Evolutionary conservation across 495 filamentous ascomycete genomes (phyloP).

Genomic region (Trichoderma erinaceum): DNA sequence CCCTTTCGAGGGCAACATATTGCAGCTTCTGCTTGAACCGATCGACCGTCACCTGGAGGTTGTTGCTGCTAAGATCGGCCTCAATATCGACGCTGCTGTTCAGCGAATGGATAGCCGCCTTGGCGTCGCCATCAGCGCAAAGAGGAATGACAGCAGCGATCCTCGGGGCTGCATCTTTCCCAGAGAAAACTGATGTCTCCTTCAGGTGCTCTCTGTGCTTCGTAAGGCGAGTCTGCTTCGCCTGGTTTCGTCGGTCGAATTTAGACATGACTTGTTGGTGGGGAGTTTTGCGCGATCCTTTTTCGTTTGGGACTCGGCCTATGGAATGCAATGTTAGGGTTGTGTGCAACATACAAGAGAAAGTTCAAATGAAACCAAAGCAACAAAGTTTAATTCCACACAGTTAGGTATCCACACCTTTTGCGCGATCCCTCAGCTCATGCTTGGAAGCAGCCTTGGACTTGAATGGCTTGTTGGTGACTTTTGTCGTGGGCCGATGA

Average conservation of each 20-base stretch:
- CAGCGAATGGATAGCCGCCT: constrained; percentile 59
- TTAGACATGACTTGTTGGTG: constrained; percentile 98
- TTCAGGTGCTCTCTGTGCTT: constrained; percentile 76
- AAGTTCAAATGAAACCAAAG: neutral
- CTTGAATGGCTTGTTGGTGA: constrained; percentile 82
- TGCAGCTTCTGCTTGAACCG: constrained; percentile 88
- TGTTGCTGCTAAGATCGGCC: constrained; percentile 54
- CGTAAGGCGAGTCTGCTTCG: constrained; percentile 71
- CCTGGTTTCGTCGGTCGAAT: constrained; percentile 86
- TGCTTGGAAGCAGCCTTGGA: constrained; percentile 83
- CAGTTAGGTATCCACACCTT: constrained; percentile 50
- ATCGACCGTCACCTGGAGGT: constrained; percentile 64
- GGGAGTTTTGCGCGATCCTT: constrained; percentile 70
- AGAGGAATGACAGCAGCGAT: constrained; percentile 90
- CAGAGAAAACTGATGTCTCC: constrained; percentile 71
- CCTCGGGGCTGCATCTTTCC: constrained; percentile 77
- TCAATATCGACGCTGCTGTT: constrained; percentile 77
- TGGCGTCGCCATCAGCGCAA: constrained; percentile 60
- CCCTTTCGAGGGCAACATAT: constrained; percentile 66
- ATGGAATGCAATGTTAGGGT: constrained; percentile 18
- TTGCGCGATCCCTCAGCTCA: constrained; percentile 69
- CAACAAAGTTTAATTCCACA: too few relatives aligned
- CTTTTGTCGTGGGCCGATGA: constrained; percentile 87
- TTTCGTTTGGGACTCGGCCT: constrained; percentile 44
- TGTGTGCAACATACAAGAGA: neutral